Evolutionary conservation across 441 rosid genomes (phyloP).

Genomic region (Sinapis alba): DNA sequence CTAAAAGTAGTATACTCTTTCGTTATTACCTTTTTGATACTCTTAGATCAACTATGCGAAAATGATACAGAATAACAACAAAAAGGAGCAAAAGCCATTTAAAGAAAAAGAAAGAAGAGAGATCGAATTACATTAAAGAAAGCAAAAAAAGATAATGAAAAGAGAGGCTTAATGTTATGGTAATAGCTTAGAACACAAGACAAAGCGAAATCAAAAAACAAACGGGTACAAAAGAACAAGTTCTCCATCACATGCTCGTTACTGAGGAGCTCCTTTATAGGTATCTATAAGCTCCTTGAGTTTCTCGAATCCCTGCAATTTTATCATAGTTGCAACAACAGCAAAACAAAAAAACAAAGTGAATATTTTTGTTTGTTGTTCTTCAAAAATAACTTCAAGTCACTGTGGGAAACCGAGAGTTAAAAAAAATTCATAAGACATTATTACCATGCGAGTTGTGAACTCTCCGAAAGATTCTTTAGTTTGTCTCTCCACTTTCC

Average conservation of each 20-base stretch:
- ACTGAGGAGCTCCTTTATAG: slow-evolving; percentile 63
- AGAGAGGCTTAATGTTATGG: slow-evolving; percentile 13
- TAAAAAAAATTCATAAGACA: not conserved
- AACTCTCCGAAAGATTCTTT: slow-evolving; percentile 92
- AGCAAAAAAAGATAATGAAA: not conserved
- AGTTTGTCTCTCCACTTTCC: slow-evolving; percentile 74
- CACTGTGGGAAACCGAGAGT: not conserved
- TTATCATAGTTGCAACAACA: not conserved
- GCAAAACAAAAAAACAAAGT: not conserved
- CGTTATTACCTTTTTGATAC: no score
- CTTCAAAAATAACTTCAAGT: not conserved
- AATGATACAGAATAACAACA: not conserved
- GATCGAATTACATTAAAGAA: not conserved
- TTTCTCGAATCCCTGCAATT: slow-evolving; percentile 84
- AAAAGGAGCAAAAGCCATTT: not conserved
- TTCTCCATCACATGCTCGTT: slow-evolving; percentile 16
- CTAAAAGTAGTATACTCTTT: not conserved
- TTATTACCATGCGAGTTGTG: slow-evolving; percentile 73
- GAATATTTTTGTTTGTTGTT: not conserved
- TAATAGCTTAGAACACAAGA: not conserved
- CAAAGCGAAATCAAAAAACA: not conserved
- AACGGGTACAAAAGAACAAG: not conserved
- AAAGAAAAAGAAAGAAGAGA: not conserved
- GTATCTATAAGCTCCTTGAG: slow-evolving; percentile 72
- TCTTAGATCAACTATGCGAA: not conserved